Evolutionary conservation across 305 asterid species (phyloP), one percentile per base, ranked within the genome.

Genomic region (Plantago coronopus): DNA sequence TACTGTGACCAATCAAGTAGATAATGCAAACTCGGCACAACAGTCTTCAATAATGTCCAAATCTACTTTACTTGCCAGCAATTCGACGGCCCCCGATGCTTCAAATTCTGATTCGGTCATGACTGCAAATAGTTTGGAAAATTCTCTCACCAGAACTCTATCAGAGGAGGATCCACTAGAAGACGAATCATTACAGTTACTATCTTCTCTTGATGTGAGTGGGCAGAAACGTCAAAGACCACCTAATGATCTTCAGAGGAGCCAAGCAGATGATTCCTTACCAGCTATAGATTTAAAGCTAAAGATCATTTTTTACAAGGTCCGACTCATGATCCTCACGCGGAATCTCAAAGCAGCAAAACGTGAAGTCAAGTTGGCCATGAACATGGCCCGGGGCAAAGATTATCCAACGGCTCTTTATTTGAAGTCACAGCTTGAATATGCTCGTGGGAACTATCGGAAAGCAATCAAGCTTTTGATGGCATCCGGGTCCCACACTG

Each of bases 351-450:
- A 87, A 78, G 90, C 91, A 69, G 96, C 99, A 34, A 93, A 89
- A 70, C 96, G 96, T 61, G 97, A 87, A 73, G 90, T 82, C 57
- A 93, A 93, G 86, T 74, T 87, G 88, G 96, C 90, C 20, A 87
- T 87, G 96, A 93, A 85, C 73, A 62, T 86, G 51, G 94, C 91
- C 17, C 94, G 84, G 42, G 97, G 88, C 17, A 85, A 83, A 72
- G 97, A 93, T 68, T 73, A 89, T 67, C 76, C 88, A 40, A 57
- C 74, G 76, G 96, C 96, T 55, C 91, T 93, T 47, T 89, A 85
- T 72, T 65, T 93, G 81, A 93, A 93, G 76, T 87, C 97, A 10
- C 96, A 87, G 72, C 95, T 89, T 67, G 99, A 93, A 76, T 89
- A 87, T 72, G 87, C 95, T 55, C 91, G 95, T 37, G 81, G 88